Conservation (phyloP, 169 alveolate genomes). For the Plasmodium adleri region DNA sequence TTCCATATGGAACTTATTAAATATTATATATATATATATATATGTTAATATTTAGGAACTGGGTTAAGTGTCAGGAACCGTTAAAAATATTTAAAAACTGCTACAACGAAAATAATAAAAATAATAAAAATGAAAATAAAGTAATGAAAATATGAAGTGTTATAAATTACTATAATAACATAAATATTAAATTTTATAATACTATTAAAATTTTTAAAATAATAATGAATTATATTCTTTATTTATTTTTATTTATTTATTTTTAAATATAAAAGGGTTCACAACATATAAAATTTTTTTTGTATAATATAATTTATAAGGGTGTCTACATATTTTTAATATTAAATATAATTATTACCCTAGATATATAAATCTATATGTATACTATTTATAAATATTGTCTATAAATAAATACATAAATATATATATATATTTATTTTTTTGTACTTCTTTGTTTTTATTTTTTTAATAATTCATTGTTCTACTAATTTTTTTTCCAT, state of each 20-base stretch:
- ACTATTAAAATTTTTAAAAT: background rate
- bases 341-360: background rate
- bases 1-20: background rate
- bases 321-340: too few species aligned
- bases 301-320: too few species aligned
- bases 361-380: background rate
- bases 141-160: background rate
- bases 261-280: too few species aligned
- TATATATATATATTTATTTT: too few species aligned
- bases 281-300: too few species aligned
- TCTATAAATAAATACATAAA: too few species aligned
- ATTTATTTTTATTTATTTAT: background rate
- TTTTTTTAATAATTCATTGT: too few species aligned
- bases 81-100: constrained; percentile 9
- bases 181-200: background rate
- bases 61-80: constrained; percentile 20
- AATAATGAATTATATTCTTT: background rate
- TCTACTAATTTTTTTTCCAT: background rate
- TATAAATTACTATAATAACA: too few species aligned
- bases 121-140: background rate
- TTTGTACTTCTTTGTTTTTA: too few species aligned
- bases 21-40: background rate
- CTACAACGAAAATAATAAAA: constrained; percentile 8
- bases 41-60: constrained; percentile 1
- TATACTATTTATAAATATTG: background rate